Percentiles rank a stretch among this genome's conserved stretches.
Evolutionary conservation across 2,329 filamentous ascomycete species (phyloP).

Genomic region (Xylaria sp.): DNA sequence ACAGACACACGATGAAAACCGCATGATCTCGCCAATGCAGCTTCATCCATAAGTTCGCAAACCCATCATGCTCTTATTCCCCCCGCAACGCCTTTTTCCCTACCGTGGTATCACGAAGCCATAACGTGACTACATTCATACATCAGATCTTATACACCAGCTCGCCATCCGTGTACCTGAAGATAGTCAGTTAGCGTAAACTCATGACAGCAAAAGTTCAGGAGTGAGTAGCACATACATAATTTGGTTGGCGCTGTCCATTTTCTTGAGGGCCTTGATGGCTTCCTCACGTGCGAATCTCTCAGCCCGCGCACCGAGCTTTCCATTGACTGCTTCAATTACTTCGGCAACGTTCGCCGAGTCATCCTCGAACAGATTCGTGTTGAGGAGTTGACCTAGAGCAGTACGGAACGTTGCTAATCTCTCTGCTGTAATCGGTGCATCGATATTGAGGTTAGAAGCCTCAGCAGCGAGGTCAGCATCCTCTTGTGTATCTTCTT

Average conservation of each 20-base stretch:
- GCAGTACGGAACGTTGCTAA: conserved; percentile 71
- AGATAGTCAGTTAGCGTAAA: conserved; percentile 19
- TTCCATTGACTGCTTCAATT: conserved; percentile 71
- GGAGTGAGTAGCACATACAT: conserved; percentile 62
- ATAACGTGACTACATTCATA: conserved; percentile 1
- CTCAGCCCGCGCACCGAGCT: conserved; percentile 51
- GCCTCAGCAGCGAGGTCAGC: conserved; percentile 30
- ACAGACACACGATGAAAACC: not conserved
- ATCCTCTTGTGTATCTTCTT: conserved; percentile 42
- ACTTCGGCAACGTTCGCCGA: conserved; percentile 70
- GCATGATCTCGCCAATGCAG: not conserved
- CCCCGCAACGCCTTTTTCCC: conserved; percentile 14
- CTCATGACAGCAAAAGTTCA: not conserved
- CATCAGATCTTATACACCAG: conserved; percentile 32
- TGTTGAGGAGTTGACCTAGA: conserved; percentile 77
- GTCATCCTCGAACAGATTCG: conserved; percentile 81
- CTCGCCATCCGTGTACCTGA: conserved; percentile 33
- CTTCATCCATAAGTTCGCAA: conserved; percentile 3
- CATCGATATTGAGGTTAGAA: conserved; percentile 36
- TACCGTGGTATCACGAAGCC: conserved; percentile 9
- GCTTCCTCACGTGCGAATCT: conserved; percentile 69
- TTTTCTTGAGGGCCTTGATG: conserved; percentile 66
- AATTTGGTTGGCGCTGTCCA: conserved; percentile 82
- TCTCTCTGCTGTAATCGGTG: conserved; percentile 55
- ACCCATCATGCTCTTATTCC: conserved; percentile 1